A percentile compares a stretch with the other conserved stretches of the same genome.
These are phyloP conservation scores for Amanita brunnescens DNA, from an alignment of 768 basidiomycete genomes.

Conservation along the genomic window DNA sequence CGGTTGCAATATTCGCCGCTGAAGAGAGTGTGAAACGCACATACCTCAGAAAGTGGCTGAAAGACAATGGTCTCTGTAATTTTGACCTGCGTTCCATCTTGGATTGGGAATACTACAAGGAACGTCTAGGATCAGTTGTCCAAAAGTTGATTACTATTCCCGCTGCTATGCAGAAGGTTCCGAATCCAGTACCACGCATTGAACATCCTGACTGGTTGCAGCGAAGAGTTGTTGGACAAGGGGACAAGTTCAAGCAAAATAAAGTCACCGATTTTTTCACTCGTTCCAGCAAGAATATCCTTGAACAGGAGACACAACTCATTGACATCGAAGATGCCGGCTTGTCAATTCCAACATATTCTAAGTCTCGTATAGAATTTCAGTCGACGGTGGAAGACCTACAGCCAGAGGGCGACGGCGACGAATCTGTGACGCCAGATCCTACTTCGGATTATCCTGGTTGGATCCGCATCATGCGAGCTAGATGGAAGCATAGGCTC, in stretches of 20 bases:
- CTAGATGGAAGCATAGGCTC: conserved; percentile 62
- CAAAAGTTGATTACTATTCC: conserved; percentile 99
- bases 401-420: conserved; percentile 34
- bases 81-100: conserved; percentile 93
- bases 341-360: conserved; percentile 24
- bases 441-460: conserved; percentile 56
- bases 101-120: conserved; percentile 98
- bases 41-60: conserved; percentile 94
- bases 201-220: conserved; percentile 97
- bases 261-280: conserved; percentile 94
- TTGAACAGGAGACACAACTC: conserved; percentile 22
- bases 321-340: conserved; percentile 46
- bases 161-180: conserved; percentile 94
- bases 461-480: conserved; percentile 72
- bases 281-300: conserved; percentile 24
- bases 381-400: conserved; percentile 43
- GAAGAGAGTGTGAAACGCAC: conserved; percentile 84
- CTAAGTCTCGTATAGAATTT: conserved; percentile 32
- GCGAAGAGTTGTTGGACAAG: conserved; percentile 76
- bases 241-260: conserved; percentile 98
- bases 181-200: conserved; percentile 93
- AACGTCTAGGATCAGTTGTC: conserved; percentile 93
- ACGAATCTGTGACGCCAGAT: conserved; percentile 47
- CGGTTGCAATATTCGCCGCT: conserved; percentile 95
- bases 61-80: conserved; percentile 76